Percentiles rank a stretch among this genome's conserved stretches.
Evolutionary conservation across 148 eudicot species (phyloP).

Genomic region (Nepenthes gracilis): DNA sequence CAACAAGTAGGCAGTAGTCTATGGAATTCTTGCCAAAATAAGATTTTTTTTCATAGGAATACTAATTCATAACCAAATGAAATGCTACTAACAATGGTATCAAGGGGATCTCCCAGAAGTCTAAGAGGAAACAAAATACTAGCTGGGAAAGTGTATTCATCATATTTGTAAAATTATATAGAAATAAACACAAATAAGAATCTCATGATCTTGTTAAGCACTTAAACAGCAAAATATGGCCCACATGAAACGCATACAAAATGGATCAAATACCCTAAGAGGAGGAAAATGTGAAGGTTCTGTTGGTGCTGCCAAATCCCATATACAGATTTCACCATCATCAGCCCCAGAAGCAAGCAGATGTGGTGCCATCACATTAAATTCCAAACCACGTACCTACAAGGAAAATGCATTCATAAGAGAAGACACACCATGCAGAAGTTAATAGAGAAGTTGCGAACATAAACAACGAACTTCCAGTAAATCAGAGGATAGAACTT

Average conservation of each 20-base stretch:
- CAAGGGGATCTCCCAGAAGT: too few relatives aligned
- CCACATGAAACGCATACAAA: too few relatives aligned
- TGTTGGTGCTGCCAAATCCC: conserved; percentile 72
- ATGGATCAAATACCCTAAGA: conserved; percentile 41
- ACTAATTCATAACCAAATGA: too few relatives aligned
- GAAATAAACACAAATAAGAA: too few relatives aligned
- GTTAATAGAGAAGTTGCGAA: not conserved
- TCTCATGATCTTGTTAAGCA: too few relatives aligned
- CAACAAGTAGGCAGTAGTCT: not conserved
- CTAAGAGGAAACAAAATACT: too few relatives aligned
- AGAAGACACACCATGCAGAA: conserved; percentile 6
- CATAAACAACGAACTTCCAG: not conserved
- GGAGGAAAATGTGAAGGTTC: conserved; percentile 72
- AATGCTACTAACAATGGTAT: too few relatives aligned
- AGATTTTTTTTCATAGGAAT: too few relatives aligned
- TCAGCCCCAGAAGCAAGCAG: conserved; percentile 97
- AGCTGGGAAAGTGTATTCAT: too few relatives aligned
- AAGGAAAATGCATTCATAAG: not conserved
- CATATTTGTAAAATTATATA: too few relatives aligned
- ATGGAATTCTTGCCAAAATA: not conserved
- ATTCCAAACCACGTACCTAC: conserved; percentile 93
- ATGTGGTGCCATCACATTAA: conserved; percentile 54
- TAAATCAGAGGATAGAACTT: conserved; percentile 20
- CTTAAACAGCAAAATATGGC: too few relatives aligned
- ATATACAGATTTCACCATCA: conserved; percentile 92